Evolutionary conservation across 345 rosid genomes (phyloP).

Genomic region (Triadica sebifera): DNA sequence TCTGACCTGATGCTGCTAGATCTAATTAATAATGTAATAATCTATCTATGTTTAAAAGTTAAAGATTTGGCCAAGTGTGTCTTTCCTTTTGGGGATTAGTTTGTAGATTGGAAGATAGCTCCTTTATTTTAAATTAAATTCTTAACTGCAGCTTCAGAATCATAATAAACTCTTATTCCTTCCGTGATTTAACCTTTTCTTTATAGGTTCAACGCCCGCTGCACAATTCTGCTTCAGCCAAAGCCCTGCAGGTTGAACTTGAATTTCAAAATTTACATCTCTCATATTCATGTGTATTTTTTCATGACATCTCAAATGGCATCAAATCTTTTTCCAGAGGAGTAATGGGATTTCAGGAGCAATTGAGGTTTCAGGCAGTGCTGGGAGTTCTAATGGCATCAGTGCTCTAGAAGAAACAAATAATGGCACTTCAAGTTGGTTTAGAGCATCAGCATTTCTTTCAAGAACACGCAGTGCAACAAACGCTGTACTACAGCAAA

Average conservation of each 20-base stretch:
- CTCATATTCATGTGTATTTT: not conserved
- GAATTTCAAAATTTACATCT: not conserved
- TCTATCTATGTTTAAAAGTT: not conserved
- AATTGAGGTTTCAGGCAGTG: constrained; percentile 29
- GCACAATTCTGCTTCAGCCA: constrained; percentile 29
- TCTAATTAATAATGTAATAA: not conserved
- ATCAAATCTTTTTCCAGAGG: constrained; percentile 42
- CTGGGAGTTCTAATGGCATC: constrained; percentile 25
- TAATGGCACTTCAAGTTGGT: constrained; percentile 27
- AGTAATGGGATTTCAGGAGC: constrained; percentile 25
- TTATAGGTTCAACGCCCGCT: constrained; percentile 35
- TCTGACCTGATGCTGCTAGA: not conserved
- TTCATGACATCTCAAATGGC: constrained; percentile 5
- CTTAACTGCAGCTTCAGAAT: not conserved
- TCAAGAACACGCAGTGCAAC: constrained; percentile 42
- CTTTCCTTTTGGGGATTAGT: not conserved
- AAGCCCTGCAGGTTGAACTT: constrained; percentile 43
- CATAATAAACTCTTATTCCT: not conserved
- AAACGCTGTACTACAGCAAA: constrained; percentile 32
- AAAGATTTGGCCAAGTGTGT: not conserved
- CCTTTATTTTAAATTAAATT: constrained; percentile 5
- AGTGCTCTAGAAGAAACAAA: constrained; percentile 21
- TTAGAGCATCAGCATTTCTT: constrained; percentile 19
- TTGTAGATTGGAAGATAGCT: not conserved
- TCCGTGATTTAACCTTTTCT: not conserved